These are phyloP conservation scores for Aspergillus felis DNA, from an alignment of 2,329 filamentous ascomycete genomes.

Conservation along the genomic window DNA sequence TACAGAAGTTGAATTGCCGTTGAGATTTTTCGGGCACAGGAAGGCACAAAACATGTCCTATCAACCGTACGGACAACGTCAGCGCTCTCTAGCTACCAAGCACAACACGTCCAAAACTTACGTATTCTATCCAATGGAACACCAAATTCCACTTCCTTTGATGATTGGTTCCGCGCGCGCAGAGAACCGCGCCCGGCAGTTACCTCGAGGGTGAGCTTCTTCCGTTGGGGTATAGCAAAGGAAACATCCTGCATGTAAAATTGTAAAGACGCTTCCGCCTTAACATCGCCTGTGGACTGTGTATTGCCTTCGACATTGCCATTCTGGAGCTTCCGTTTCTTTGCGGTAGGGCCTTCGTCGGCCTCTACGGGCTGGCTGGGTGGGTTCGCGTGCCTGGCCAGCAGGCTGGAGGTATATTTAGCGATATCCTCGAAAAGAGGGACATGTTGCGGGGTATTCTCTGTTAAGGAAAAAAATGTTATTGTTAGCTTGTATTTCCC, in stretches of 20 bases:
- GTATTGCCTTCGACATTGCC: slow-evolving; percentile 24
- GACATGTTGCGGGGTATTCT: slow-evolving; percentile 33
- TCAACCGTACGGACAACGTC: slow-evolving; percentile 5
- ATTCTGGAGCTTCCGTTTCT: slow-evolving; percentile 50
- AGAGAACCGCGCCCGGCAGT: slow-evolving; percentile 42
- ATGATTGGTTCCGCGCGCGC: slow-evolving; percentile 48
- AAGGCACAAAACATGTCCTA: slow-evolving; percentile 57
- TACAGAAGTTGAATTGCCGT: slow-evolving; percentile 60
- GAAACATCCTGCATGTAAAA: slow-evolving; percentile 54
- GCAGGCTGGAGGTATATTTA: slow-evolving; percentile 39
- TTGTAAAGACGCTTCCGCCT: slow-evolving; percentile 31
- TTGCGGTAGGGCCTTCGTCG: slow-evolving; percentile 36
- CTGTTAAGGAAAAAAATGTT: slow-evolving; percentile 19
- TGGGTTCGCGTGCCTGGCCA: slow-evolving; percentile 27
- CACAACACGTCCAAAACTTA: slow-evolving; percentile 24
- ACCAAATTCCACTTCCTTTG: slow-evolving; percentile 52
- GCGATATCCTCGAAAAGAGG: slow-evolving; percentile 49
- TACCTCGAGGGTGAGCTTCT: slow-evolving; percentile 61
- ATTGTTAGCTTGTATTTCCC: slow-evolving; percentile 1
- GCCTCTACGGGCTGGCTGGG: slow-evolving; percentile 24
- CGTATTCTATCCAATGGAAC: slow-evolving; percentile 48
- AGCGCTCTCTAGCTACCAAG: background rate
- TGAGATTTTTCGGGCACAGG: slow-evolving; percentile 63
- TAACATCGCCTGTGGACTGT: slow-evolving; percentile 29
- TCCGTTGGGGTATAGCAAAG: slow-evolving; percentile 59